Percentiles rank a stretch among this genome's conserved stretches.
Conservation (phyloP, 208 protist species). For the Herpetomonas muscarum region DNA sequence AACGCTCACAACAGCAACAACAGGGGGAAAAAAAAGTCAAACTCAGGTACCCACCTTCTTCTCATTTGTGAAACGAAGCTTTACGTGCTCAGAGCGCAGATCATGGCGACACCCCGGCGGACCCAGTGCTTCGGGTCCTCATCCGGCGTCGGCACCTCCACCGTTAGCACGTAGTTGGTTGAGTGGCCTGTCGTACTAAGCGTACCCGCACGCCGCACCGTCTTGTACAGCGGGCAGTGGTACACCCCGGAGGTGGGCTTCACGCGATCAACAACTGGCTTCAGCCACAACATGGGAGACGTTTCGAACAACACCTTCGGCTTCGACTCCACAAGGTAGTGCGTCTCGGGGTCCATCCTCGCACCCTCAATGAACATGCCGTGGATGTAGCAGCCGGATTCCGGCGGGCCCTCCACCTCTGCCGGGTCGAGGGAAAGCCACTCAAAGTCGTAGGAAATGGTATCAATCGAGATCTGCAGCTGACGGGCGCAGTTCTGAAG, state of each 20-base stretch:
- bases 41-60: neutral
- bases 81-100: slow-evolving; percentile 78
- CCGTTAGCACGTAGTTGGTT: slow-evolving; percentile 97
- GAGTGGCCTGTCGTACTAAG: slow-evolving; percentile 97
- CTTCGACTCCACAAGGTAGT: slow-evolving; percentile 81
- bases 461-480: slow-evolving; percentile 93
- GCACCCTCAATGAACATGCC: slow-evolving; percentile 96
- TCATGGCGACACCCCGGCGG: slow-evolving; percentile 90
- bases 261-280: slow-evolving; percentile 74
- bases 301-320: slow-evolving; percentile 93
- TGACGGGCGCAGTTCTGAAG: slow-evolving; percentile 95
- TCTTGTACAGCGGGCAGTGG: slow-evolving; percentile 95
- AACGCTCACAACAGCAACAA: slow-evolving; percentile 8
- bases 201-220: slow-evolving; percentile 91
- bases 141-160: slow-evolving; percentile 91
- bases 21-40: slow-evolving; percentile 3
- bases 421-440: slow-evolving; percentile 47
- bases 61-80: neutral
- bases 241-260: slow-evolving; percentile 68
- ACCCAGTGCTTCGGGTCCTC: slow-evolving; percentile 93
- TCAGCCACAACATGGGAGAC: slow-evolving; percentile 93
- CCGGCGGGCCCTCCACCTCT: slow-evolving; percentile 39
- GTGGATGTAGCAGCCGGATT: slow-evolving; percentile 91
- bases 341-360: slow-evolving; percentile 55
- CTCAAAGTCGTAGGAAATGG: slow-evolving; percentile 91